Percentiles rank a stretch among this genome's conserved stretches.
Evolutionary conservation across 106 monocot species (phyloP).

Genomic region (Iris macrosiphon): DNA sequence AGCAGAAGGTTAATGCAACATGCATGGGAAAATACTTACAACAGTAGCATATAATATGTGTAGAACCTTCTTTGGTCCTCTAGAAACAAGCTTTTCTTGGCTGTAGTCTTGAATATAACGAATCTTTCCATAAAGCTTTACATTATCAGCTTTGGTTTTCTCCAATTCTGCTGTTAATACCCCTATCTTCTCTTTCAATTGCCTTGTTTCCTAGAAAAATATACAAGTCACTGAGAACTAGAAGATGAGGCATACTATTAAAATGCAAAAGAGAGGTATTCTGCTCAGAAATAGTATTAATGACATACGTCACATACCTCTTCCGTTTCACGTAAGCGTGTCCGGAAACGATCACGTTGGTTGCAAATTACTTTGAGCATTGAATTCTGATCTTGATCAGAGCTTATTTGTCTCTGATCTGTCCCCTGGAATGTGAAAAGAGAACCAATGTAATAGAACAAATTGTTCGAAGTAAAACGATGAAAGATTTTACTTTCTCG

Average conservation of each 20-base stretch:
- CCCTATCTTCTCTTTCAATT: constrained; percentile 80
- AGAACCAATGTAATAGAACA: not conserved
- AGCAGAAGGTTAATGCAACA: constrained; percentile 10
- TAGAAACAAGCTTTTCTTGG: constrained; percentile 86
- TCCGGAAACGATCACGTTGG: constrained; percentile 88
- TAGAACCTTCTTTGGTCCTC: constrained; percentile 87
- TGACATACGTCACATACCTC: constrained; percentile 63
- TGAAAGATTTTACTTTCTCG: not conserved
- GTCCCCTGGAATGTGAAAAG: constrained; percentile 35
- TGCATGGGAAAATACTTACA: not conserved
- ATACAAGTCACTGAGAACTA: not conserved
- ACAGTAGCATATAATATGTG: not conserved
- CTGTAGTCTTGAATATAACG: constrained; percentile 97
- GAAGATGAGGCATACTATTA: not conserved
- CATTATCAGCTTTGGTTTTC: constrained; percentile 95
- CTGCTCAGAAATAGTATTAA: not conserved
- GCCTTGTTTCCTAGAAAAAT: constrained; percentile 79
- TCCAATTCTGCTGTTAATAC: constrained; percentile 70
- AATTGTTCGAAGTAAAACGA: constrained; percentile 1
- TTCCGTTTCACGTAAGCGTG: constrained; percentile 87
- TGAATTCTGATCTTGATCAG: constrained; percentile 95
- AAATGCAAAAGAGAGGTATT: not conserved
- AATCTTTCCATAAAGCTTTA: constrained; percentile 94
- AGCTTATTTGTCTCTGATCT: constrained; percentile 52
- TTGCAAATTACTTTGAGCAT: constrained; percentile 99